Evolutionary conservation across 2,329 filamentous ascomycete species (phyloP).

Genomic region (Xylariaceae sp.): DNA sequence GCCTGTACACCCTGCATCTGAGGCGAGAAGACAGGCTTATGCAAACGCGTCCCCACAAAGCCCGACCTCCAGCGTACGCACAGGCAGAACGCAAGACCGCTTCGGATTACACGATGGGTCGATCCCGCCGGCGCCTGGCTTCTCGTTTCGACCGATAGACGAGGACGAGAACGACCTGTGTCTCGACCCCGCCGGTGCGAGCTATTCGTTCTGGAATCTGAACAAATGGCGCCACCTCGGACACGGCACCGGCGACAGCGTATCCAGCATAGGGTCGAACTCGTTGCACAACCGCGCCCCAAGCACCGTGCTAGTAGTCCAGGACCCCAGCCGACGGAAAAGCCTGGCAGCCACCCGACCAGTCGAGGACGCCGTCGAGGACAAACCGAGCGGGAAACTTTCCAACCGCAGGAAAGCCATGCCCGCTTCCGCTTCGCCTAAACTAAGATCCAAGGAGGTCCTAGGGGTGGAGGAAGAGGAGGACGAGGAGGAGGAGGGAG

Average conservation of each 20-base stretch:
- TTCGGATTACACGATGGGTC: slow-evolving; percentile 24
- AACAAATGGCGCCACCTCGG: slow-evolving; percentile 53
- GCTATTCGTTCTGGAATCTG: slow-evolving; percentile 60
- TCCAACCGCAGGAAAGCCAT: no score
- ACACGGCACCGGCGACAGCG: slow-evolving; percentile 9
- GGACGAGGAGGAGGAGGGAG: not conserved
- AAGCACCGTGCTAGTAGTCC: slow-evolving; percentile 17
- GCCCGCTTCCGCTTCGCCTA: no score
- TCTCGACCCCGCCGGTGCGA: slow-evolving; percentile 44
- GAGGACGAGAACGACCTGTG: slow-evolving; percentile 45
- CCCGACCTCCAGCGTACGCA: slow-evolving; percentile 42
- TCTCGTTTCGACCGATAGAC: slow-evolving; percentile 49
- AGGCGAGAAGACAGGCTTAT: slow-evolving; percentile 50
- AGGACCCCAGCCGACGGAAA: slow-evolving; percentile 18
- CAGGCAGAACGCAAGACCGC: slow-evolving; percentile 24
- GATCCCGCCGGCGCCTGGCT: slow-evolving; percentile 57
- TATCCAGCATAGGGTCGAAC: not conserved
- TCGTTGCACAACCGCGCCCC: slow-evolving; percentile 17
- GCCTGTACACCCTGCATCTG: slow-evolving; percentile 48
- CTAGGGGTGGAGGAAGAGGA: slow-evolving; percentile 10
- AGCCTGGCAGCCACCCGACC: slow-evolving; percentile 15
- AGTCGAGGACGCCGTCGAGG: slow-evolving; percentile 1
- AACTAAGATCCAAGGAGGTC: no score
- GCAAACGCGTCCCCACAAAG: slow-evolving; percentile 42
- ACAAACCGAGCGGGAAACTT: slow-evolving; percentile 8